These are phyloP conservation scores for Solanum medicagineum DNA, from an alignment of 257 asterid genomes.

Conservation along the genomic window DNA sequence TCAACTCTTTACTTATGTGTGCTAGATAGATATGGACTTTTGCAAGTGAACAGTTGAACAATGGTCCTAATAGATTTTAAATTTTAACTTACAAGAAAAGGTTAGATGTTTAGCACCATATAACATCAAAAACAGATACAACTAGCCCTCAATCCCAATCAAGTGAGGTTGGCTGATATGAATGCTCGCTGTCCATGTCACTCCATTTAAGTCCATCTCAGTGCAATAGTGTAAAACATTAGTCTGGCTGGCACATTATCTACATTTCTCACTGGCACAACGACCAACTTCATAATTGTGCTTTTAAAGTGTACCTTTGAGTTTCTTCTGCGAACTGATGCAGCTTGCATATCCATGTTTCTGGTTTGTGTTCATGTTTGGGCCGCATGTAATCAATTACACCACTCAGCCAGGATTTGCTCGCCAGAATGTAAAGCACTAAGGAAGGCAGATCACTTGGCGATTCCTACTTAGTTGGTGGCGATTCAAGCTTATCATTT, in stretches of 20 bases:
- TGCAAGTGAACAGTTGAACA: background rate
- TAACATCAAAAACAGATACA: background rate
- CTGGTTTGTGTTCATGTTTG: slow-evolving; percentile 20
- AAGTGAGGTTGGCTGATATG: background rate
- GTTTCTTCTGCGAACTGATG: slow-evolving; percentile 20
- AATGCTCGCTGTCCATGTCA: background rate
- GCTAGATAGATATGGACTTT: background rate
- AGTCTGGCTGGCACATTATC: background rate
- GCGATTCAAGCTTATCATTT: background rate
- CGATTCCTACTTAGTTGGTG: background rate
- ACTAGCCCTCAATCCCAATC: background rate
- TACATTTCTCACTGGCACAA: background rate
- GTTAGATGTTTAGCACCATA: background rate
- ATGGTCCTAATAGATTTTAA: background rate
- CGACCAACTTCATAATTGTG: background rate
- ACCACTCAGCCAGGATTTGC: slow-evolving; percentile 48
- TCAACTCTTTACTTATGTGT: background rate
- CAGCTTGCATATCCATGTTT: slow-evolving; percentile 30
- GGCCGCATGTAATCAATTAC: slow-evolving; percentile 14
- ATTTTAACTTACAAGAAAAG: background rate
- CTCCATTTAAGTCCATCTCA: background rate
- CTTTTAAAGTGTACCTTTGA: slow-evolving; percentile 1
- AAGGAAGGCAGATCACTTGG: background rate
- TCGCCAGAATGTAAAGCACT: slow-evolving; percentile 31
- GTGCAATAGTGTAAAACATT: background rate